Conservation (phyloP, 139 green algal species). For the Tetradesmus obliquus region DNA sequence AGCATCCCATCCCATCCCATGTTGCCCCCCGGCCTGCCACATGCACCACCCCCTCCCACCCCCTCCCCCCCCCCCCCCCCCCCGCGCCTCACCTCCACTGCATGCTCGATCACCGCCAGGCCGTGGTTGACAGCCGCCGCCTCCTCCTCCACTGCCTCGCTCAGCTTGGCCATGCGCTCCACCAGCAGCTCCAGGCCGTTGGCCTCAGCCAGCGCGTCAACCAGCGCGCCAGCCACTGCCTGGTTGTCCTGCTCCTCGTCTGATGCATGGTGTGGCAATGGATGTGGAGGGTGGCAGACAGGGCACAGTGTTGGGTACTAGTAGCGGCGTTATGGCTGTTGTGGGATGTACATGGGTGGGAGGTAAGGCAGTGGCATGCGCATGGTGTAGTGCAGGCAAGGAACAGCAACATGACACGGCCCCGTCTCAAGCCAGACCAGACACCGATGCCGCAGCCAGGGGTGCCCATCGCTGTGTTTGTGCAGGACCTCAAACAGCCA, state of each 20-base stretch:
- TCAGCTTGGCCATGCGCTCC: slow-evolving; percentile 70
- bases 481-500: no score
- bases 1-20: background rate
- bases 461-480: no score
- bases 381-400: no score
- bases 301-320: background rate
- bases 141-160: slow-evolving; percentile 87
- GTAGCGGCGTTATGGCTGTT: background rate
- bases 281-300: background rate
- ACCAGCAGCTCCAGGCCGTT: slow-evolving; percentile 84
- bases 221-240: slow-evolving; percentile 74
- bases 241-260: slow-evolving; percentile 63
- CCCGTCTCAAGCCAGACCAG: no score
- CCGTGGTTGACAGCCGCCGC: slow-evolving; percentile 79
- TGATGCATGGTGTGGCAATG: slow-evolving; percentile 30
- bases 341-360: background rate
- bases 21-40: no score
- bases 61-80: background rate
- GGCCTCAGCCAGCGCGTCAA: slow-evolving; percentile 76
- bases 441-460: no score
- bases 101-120: slow-evolving; percentile 91
- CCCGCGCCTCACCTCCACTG: slow-evolving; percentile 78
- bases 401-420: no score
- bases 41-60: background rate
- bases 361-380: background rate